phyloP scores from a whole-genome alignment of 2,329 filamentous ascomycete species.

The Trichoderma koningii region DNA sequence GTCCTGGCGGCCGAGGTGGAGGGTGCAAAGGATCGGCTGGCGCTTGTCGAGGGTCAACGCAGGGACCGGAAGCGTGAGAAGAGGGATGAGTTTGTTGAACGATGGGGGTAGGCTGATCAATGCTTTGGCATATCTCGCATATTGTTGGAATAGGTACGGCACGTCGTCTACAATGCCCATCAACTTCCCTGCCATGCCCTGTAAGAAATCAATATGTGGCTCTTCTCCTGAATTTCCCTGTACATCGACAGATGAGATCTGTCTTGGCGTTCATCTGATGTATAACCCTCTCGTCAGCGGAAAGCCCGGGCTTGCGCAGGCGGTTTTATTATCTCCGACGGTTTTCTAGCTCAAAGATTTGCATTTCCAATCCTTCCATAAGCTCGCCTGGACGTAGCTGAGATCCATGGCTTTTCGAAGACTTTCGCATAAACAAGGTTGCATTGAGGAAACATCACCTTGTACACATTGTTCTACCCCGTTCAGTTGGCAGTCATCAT shows the following conservation, averaged over 20 bases:
- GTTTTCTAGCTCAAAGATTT: no score
- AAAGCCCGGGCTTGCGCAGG: no score
- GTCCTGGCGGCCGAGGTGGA: conserved; percentile 50
- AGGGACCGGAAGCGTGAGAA: conserved; percentile 47
- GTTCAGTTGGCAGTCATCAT: no score
- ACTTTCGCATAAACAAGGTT: no score
- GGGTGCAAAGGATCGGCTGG: conserved; percentile 44
- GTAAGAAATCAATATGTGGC: no score
- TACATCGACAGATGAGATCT: background rate
- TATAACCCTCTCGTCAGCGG: background rate
- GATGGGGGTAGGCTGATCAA: conserved; percentile 35
- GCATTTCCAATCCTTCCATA: conserved; percentile 16
- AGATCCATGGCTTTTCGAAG: no score
- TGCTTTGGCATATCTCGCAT: background rate
- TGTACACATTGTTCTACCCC: no score
- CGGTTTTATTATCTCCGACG: background rate
- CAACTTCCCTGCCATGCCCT: no score
- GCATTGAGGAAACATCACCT: no score
- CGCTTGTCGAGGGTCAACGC: conserved; percentile 42
- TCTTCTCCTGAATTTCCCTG: background rate
- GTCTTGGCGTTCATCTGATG: background rate
- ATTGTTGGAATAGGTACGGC: no score
- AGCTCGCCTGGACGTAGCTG: background rate
- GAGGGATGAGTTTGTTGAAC: conserved; percentile 49
- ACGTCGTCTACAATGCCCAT: no score